Conservation (phyloP, 2,329 filamentous ascomycete species). For the Monosporascus sp. region DNA sequence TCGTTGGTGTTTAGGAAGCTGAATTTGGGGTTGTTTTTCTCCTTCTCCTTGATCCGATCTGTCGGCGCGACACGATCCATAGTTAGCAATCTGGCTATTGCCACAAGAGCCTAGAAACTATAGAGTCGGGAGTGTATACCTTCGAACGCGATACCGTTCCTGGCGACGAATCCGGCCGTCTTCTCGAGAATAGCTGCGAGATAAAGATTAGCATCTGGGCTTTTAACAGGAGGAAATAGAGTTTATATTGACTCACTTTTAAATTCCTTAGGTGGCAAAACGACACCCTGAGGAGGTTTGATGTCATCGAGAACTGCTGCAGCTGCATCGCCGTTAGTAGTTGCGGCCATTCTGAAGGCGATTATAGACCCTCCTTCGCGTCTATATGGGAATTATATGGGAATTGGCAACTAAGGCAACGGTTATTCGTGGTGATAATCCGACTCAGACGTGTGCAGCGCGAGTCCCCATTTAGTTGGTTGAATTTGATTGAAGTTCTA, state of each 20-base stretch:
- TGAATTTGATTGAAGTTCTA: too few species aligned
- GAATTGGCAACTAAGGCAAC: not conserved
- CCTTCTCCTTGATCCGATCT: conserved; percentile 78
- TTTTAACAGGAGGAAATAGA: not conserved
- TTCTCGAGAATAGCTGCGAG: conserved; percentile 68
- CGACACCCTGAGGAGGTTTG: conserved; percentile 76
- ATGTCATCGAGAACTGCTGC: conserved; percentile 53
- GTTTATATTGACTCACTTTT: conserved; percentile 40
- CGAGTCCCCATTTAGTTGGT: too few species aligned
- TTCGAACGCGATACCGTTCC: conserved; percentile 65
- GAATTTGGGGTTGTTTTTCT: conserved; percentile 81
- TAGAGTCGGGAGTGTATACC: not conserved
- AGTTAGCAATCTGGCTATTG: not conserved
- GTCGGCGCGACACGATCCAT: conserved; percentile 3
- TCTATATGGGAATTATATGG: conserved; percentile 2
- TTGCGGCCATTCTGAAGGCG: conserved; percentile 31
- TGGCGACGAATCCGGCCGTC: conserved; percentile 84
- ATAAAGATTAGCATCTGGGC: not conserved
- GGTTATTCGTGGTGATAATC: too few species aligned
- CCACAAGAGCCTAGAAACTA: not conserved
- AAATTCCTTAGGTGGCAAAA: conserved; percentile 85
- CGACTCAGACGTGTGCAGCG: too few species aligned
- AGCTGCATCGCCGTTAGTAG: conserved; percentile 47
- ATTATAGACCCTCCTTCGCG: conserved; percentile 19
- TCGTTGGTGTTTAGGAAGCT: conserved; percentile 77